Base-by-base conservation (phyloP, 345 rosid genomes). In the Draba incana region DNA sequence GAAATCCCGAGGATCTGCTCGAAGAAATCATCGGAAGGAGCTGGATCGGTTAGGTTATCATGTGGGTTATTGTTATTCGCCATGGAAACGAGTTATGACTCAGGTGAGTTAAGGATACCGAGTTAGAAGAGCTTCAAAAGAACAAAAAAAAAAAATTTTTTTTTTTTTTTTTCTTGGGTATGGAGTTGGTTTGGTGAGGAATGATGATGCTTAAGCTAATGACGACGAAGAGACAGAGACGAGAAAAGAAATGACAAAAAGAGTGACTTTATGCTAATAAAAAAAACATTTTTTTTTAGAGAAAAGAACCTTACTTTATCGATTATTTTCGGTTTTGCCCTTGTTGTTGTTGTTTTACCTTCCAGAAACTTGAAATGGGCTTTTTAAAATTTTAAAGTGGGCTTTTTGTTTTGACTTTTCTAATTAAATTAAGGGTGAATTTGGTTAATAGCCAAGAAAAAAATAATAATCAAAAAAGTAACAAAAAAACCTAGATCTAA, bases 1-100 rank as follows among this genome's bases (percentile, higher is more conserved):
- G 83, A 93, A 42, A 89, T 69, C 46, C 93, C 86, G 35, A 95
- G 92, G 62, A 95, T 84, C 75, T 89, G 98, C 74, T 88, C 97
- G 42, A 95, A 79, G 84, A 92, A 95, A 76, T 95, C 98, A 62
- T 95, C 99, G 28, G 80, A 11, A 1, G 90, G 75, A 46, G 88
- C 8, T 50, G 30, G 75, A 49, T 75, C 70, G 10, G 70, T n/a
- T 23, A 69, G 47, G 42, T 23, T 38, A 27, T 57, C 41, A 25
- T 75, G 65, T 35, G 65, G 68, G 68, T 80, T 85, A 57, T 87
- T 85, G 66, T 84, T 88, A 68, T 78, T 62, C 57, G 73, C 92
- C 99, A 95, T 95, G 77, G 54, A 31, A 56, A 57, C 57, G 57
- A 46, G 53, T 45, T 46, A 24, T 45, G 67, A 57, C 45, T 65